phyloP scores from a whole-genome alignment of 2,329 filamentous ascomycete species.

The Verticillium longisporum region DNA sequence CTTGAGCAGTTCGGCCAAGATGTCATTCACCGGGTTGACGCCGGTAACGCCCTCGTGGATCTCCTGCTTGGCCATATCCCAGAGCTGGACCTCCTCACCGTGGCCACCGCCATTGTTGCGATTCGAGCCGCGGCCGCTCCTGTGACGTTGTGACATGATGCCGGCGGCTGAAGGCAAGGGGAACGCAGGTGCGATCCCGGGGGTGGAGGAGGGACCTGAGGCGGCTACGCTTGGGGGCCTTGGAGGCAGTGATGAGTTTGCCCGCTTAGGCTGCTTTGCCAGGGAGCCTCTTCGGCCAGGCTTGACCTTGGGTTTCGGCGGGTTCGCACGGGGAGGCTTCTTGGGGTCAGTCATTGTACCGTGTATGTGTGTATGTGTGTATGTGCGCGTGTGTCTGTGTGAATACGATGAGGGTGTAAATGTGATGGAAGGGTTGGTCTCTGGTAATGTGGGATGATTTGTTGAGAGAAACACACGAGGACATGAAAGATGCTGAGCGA shows the following conservation, averaged over 20 bases:
- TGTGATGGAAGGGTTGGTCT: neutral
- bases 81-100: conserved; percentile 36
- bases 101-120: conserved; percentile 34
- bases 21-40: conserved; percentile 35
- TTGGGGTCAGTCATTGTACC: neutral
- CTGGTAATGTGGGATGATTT: neutral
- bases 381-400: neutral
- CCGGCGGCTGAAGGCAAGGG: neutral
- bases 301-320: neutral
- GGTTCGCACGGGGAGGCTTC: neutral
- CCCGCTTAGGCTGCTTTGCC: neutral
- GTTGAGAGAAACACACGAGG: neutral
- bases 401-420: neutral
- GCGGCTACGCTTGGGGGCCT: neutral
- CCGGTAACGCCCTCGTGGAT: conserved; percentile 30
- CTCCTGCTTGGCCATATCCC: conserved; percentile 32
- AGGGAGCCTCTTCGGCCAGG: neutral
- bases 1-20: conserved; percentile 28
- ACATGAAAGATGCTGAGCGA: neutral
- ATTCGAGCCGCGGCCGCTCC: conserved; percentile 35
- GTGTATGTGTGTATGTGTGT: neutral
- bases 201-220: neutral
- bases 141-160: conserved; percentile 36
- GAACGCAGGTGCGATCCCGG: neutral
- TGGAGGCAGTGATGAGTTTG: neutral